Percentiles rank a stretch among this genome's conserved stretches.
Evolutionary conservation across 345 rosid genomes (phyloP).

Genomic region (Adansonia digitata): DNA sequence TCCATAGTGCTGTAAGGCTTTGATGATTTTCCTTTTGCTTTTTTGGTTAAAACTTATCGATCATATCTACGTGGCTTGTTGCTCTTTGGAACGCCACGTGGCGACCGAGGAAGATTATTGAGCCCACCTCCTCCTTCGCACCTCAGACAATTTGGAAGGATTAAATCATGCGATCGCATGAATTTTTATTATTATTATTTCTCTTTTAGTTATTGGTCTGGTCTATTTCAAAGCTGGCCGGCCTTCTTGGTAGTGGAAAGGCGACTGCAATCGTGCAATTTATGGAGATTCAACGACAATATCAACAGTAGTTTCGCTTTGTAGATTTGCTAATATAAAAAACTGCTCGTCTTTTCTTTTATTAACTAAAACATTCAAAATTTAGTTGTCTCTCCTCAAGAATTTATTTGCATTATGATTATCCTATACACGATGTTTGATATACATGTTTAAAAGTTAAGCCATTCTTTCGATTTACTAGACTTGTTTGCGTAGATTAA

Average conservation of each 20-base stretch:
- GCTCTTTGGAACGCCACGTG: background rate
- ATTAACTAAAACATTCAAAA: too few species aligned
- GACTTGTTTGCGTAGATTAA: too few species aligned
- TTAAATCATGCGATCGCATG: background rate
- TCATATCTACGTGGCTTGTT: background rate
- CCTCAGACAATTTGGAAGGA: background rate
- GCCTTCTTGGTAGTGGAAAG: background rate
- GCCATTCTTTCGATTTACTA: too few species aligned
- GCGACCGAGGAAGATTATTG: background rate
- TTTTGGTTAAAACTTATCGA: background rate
- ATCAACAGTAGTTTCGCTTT: background rate
- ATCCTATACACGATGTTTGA: too few species aligned
- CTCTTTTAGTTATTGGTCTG: background rate
- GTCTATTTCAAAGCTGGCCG: slow-evolving; percentile 3
- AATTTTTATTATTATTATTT: background rate
- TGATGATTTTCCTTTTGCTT: background rate
- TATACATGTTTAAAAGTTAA: too few species aligned
- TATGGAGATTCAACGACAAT: background rate
- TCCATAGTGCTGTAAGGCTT: background rate
- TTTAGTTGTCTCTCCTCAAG: too few species aligned
- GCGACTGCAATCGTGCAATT: background rate
- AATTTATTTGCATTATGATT: too few species aligned
- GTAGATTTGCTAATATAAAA: too few species aligned
- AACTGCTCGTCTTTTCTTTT: too few species aligned
- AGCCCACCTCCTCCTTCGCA: background rate